Conservation (phyloP, 2,329 filamentous ascomycete species). For the Xylariaceae sp. region DNA sequence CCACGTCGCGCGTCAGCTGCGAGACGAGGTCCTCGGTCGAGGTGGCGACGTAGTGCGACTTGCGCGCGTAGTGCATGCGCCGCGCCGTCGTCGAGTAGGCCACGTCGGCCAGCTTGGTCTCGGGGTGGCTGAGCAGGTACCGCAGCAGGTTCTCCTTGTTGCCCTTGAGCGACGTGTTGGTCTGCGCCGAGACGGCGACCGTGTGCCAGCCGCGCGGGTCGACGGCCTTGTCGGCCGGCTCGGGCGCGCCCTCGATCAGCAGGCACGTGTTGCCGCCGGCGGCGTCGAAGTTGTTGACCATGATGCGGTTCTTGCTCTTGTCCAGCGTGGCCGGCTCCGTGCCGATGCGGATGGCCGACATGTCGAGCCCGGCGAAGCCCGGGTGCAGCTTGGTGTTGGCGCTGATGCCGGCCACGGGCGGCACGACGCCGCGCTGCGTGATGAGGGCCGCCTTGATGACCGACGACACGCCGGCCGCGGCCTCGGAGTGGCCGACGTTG, state of each 20-base stretch:
- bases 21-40: conserved; percentile 6
- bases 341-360: conserved; percentile 7
- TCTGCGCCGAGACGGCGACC: conserved; percentile 40
- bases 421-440: conserved; percentile 34
- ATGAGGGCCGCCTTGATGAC: conserved; percentile 40
- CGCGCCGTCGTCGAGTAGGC: conserved; percentile 49
- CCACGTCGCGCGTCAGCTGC: conserved; percentile 2
- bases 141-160: conserved; percentile 34
- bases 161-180: conserved; percentile 20
- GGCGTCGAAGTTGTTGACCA: conserved; percentile 48
- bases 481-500: conserved; percentile 40
- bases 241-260: conserved; percentile 39
- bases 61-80: conserved; percentile 22
- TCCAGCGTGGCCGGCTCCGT: conserved; percentile 1
- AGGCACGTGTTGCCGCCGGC: conserved; percentile 50
- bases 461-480: conserved; percentile 29
- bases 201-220: conserved; percentile 36
- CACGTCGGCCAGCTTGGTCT: conserved; percentile 33
- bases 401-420: conserved; percentile 40
- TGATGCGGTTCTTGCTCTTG: conserved; percentile 3
- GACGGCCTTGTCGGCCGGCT: conserved; percentile 8
- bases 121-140: conserved; percentile 33
- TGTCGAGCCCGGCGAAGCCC: conserved; percentile 4
- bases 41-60: conserved; percentile 2
- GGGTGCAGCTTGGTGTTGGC: conserved; percentile 3